These are phyloP conservation scores for Cladosporium sp. DNA, from an alignment of 2,329 filamentous ascomycete genomes.

Conservation along the genomic window DNA sequence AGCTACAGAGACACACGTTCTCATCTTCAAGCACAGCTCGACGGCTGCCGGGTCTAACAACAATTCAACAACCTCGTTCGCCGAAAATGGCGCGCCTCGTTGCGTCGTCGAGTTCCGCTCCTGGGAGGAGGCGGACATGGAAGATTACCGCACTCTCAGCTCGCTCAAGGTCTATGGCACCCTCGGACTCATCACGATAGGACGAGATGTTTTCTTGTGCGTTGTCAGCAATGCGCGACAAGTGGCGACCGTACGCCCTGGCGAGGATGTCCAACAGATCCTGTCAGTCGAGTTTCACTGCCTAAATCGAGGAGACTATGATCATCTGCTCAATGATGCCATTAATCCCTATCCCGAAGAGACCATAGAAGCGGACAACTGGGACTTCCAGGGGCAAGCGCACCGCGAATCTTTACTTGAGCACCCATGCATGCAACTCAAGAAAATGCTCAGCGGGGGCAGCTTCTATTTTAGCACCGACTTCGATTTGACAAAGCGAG, in stretches of 20 bases:
- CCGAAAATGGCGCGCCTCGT: conserved; percentile 49
- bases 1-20: conserved; percentile 72
- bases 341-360: conserved; percentile 58
- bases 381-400: conserved; percentile 51
- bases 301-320: conserved; percentile 81
- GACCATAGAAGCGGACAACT: conserved; percentile 55
- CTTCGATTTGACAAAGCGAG: conserved; percentile 89
- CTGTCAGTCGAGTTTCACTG: conserved; percentile 88
- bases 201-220: conserved; percentile 84
- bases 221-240: conserved; percentile 78
- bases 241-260: conserved; percentile 79
- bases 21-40: conserved; percentile 79
- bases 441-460: conserved; percentile 88
- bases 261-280: conserved; percentile 87
- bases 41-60: conserved; percentile 63
- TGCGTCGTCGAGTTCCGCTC: conserved; percentile 89
- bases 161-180: conserved; percentile 79
- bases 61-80: conserved; percentile 44
- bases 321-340: conserved; percentile 66
- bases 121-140: conserved; percentile 64
- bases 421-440: conserved; percentile 85
- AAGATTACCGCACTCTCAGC: conserved; percentile 74
- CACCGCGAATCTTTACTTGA: conserved; percentile 72
- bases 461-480: conserved; percentile 99
- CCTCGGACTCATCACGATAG: conserved; percentile 80